Evolutionary conservation across 2,329 filamentous ascomycete genomes (phyloP).

Genomic region (Grosmannia huntii): DNA sequence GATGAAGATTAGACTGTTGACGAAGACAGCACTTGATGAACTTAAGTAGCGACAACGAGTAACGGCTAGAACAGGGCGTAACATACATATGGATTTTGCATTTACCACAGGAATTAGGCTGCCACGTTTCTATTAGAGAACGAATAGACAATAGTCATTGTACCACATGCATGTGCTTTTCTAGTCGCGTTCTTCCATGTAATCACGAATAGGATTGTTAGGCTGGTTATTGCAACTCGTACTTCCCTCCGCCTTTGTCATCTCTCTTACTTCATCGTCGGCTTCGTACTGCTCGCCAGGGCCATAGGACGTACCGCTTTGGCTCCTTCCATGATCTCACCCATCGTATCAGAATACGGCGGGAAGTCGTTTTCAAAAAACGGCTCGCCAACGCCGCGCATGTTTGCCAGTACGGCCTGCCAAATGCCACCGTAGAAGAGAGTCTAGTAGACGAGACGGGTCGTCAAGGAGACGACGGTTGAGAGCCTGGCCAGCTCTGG

Average conservation of each 20-base stretch:
- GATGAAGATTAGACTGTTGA: too few species aligned
- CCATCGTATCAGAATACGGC: constrained; percentile 3
- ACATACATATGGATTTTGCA: too few species aligned
- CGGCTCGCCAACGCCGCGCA: not conserved
- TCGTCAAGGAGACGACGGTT: not conserved
- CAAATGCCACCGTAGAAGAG: not conserved
- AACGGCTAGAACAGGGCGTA: too few species aligned
- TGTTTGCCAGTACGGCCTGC: not conserved
- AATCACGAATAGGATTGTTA: not conserved
- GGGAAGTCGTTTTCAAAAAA: constrained; percentile 3
- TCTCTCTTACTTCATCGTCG: not conserved
- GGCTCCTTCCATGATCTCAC: not conserved
- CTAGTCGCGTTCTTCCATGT: not conserved
- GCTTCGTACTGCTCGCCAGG: not conserved
- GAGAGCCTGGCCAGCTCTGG: not conserved
- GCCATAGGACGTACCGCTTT: not conserved
- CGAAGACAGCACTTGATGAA: too few species aligned
- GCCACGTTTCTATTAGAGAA: too few species aligned
- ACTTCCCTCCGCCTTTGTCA: not conserved
- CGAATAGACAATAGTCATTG: not conserved
- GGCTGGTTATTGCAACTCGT: not conserved
- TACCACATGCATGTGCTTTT: not conserved
- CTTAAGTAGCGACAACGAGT: too few species aligned
- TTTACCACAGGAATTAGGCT: too few species aligned
- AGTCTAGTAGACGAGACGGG: not conserved